Conservation (phyloP, 306 rosid genomes). For the barrel medic (Medicago truncatula) region MtrunA17r5.0-ANR NC_053043.1:254001-254500, state of each 20-base stretch:
- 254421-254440: constrained; percentile 29
- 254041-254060: constrained; percentile 54
- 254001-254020: not conserved
- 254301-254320: constrained; percentile 23
- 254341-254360: constrained; percentile 27
- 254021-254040: constrained; percentile 39
- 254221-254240: constrained; percentile 23
- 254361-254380: constrained; percentile 7
- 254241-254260: constrained; percentile 31
- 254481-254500: constrained; percentile 4
- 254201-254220: constrained; percentile 18
- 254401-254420: not conserved
- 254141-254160: not conserved
- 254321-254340: constrained; percentile 29
- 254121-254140: not conserved
- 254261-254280: not conserved
- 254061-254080: not conserved
- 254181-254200: constrained; percentile 11
- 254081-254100: constrained; percentile 1
- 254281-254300: constrained; percentile 25
- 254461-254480: constrained; percentile 12
- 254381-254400: constrained; percentile 16
- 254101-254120: constrained; percentile 27
- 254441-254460: constrained; percentile 13
- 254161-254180: constrained; percentile 11